Evolutionary conservation across 2,329 filamentous ascomycete species (phyloP), one percentile per base, ranked within the genome.

Genomic region (Colletotrichum kahawae): DNA sequence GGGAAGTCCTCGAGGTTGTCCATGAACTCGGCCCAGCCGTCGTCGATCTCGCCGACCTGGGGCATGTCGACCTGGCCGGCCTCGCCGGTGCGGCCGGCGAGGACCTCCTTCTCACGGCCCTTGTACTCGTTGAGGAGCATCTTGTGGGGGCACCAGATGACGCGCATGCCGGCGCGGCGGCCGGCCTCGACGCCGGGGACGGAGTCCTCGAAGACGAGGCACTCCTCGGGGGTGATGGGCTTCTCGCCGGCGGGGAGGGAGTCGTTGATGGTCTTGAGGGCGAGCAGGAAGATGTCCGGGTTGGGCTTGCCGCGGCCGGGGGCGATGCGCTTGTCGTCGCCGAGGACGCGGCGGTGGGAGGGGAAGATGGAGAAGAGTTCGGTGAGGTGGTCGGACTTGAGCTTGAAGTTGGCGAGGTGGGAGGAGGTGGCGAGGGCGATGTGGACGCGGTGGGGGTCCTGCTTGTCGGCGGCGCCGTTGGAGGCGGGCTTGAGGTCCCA

Each of bases 131-230:
- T 87, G 85, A 94, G 88, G 67, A 99, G 86, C 81, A 92, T 94
- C 1, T 92, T 91, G 84, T 98, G 95, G 29, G 95, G 29, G 79
- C 92, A 93, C 97, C 97, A 99, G 1, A 98, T 89, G 14, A 97
- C 95, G 78, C 96, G 92, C 96, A 98, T 98, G 0, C 96, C 96
- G 0, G 97, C 97, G 78, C 97, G 91, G 68, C 97, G 89, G 6
- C 95, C 97, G 3, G 95, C 92, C 85, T 99, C 97, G 4, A 98
- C 95, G 5, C 97, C 97, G 0, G 2, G 0, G 2, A 98, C 96
- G 60, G 93, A 95, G 84, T 99, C 97, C 85, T 99, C 97, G 80
- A 99, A 98, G 0, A 98, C 97, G 18, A 99, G 88, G 82, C 97
- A 98, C 84, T 98, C 96, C 78, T 94, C 94, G 0, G 95, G 95